Evolutionary conservation across 2,329 filamentous ascomycete genomes (phyloP), one percentile per base, ranked within the genome.

Genomic region (Remersonia thermophila): DNA sequence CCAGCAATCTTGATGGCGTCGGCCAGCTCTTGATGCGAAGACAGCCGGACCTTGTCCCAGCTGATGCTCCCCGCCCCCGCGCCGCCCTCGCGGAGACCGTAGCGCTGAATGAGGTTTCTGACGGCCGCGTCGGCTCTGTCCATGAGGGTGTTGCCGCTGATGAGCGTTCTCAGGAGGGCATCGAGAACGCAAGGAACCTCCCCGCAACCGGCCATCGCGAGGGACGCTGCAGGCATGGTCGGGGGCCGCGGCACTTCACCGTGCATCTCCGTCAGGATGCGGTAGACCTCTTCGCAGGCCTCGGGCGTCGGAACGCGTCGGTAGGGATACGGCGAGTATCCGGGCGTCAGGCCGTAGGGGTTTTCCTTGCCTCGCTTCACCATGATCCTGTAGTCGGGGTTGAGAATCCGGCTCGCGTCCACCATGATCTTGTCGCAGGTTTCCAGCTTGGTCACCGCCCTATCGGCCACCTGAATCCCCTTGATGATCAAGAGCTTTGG

Each of bases 1-100:
- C 85, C 85, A 8, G 82, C 83, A 7, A 61, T 58, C 46, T 74
- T 76, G 50, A 91, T 85, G 0, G 80, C 72, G 34, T 78, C 60
- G 31, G 71, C 72, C n/a, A 91, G 63, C 5, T 80, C 71, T 27
- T 69, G 62, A 4, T 71, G 53, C 1, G 71, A 55, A 2, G 77
- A 72, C 17, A 61, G 55, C 15, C 75, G 71, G 2, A 87, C 77
- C 8, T 72, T 73, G 46, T 84, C 73, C 80, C 81, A 89, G 51
- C 86, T 65, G 7, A 86, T 77, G 37, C 78, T 83, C 3, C 78
- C 79, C 47, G 78, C 75, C 4, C 79, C 80, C 8, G 79, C 59
- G 6, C 80, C 75, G 29, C 69, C 63, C 23, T 74, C 54, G 3
- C 80, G 58, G 13, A 73, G 63, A 1, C 82, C 80, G 43, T 80